Evolutionary conservation across 2,329 filamentous ascomycete genomes (phyloP), one percentile per base, ranked within the genome.

Genomic region (Penicillium sp.): DNA sequence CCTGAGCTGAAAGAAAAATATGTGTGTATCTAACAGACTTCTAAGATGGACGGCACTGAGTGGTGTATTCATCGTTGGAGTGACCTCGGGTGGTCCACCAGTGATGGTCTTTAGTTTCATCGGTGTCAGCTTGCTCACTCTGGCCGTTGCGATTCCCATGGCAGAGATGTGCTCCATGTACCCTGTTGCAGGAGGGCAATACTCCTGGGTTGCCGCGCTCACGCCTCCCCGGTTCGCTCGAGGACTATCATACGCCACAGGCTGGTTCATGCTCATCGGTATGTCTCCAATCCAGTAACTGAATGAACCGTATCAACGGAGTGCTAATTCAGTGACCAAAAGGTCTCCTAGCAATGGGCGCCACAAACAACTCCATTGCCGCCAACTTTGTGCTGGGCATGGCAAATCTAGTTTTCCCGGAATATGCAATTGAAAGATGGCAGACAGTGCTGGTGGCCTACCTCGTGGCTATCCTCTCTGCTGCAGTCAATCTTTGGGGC

Each of bases 91-190:
- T 15, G 85, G 85, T 1, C 84, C 85, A 3, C 83, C 85, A 0
- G 84, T 87, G 45, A 87, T 87, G 82, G 79, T 87, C 7, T 87
- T 83, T 75, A 81, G 82, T 45, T 87, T 84, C 81, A 71, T 87
- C 24, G 83, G 79, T 4, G 81, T 86, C 26, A 84, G 82, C 62
- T 53, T 82, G 10, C 75, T 83, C 22, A 81, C 83, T 1, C 72
- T 87, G 13, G 78, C 81, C 8, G 84, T 87, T 6, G 85, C 84
- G 12, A 84, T 86, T 61, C 83, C 83, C 1, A 85, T 87, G 81
- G 85, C 85, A 22, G 85, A 88, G 68, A 86, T 84, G 78, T 86
- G 84, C 62, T 82, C 81, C 30, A 83, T 82, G 64, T 86, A 83
- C 65, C 85, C 85, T 0, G 79, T 86, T 24, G 84, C 84, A 9